Conservation (phyloP, 2,329 filamentous ascomycete species). For the Botrytis squamosa region DNA sequence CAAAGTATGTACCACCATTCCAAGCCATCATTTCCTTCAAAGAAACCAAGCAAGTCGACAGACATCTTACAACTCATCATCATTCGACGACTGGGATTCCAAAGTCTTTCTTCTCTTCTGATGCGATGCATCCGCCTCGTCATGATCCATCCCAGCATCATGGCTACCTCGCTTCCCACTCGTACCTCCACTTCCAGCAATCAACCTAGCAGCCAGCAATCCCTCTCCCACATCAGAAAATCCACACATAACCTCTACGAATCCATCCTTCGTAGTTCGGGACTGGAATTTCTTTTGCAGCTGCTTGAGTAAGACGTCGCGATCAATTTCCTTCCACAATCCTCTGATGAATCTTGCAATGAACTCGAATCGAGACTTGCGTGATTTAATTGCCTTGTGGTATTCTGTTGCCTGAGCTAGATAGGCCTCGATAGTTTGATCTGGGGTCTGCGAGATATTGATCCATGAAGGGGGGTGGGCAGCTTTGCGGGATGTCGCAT, state of each 20-base stretch:
- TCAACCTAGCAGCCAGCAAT: neutral
- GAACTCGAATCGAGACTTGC: neutral
- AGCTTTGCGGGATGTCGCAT: neutral
- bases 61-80: conserved; percentile 2
- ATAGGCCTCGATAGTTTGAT: neutral
- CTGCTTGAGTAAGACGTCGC: neutral
- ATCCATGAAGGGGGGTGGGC: neutral
- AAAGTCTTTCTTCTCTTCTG: neutral
- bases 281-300: conserved; percentile 1
- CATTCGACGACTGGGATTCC: neutral
- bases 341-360: conserved; percentile 14
- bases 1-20: neutral
- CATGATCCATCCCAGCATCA: neutral
- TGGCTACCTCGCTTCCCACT: neutral
- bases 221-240: conserved; percentile 9
- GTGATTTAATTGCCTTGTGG: neutral
- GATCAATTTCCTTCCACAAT: neutral
- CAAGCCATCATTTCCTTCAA: neutral
- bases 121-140: neutral
- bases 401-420: neutral
- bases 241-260: conserved; percentile 11
- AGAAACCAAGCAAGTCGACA: neutral
- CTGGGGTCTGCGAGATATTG: conserved; percentile 2
- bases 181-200: neutral
- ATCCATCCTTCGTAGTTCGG: conserved; percentile 9